phyloP scores from a whole-genome alignment of 345 rosid genomes.

The Gossypioides kirkii region DNA sequence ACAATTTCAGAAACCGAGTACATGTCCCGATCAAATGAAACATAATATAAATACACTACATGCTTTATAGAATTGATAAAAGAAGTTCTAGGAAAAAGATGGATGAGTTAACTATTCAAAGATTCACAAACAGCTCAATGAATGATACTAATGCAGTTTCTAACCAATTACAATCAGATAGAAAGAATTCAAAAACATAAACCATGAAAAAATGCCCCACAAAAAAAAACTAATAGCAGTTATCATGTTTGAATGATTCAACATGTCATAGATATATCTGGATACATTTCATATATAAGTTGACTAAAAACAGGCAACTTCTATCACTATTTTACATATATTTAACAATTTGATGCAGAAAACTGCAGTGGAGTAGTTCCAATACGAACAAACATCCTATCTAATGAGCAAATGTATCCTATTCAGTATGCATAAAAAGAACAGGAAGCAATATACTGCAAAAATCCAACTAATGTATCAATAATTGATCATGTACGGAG shows the following conservation, averaged over 20 bases:
- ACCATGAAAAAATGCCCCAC: not conserved
- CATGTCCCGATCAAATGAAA: not conserved
- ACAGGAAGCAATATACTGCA: not conserved
- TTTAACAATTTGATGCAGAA: not conserved
- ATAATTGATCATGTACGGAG: no score
- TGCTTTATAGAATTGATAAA: not conserved
- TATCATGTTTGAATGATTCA: not conserved
- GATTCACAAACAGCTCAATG: not conserved
- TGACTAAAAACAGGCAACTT: not conserved
- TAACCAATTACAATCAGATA: not conserved
- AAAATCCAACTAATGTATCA: no score
- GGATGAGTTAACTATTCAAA: not conserved
- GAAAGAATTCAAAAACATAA: no score
- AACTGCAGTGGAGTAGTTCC: not conserved
- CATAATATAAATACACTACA: not conserved
- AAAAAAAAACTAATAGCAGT: not conserved
- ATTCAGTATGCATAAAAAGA: no score
- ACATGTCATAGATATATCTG: not conserved
- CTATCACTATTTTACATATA: not conserved
- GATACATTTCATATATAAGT: not conserved
- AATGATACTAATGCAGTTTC: not conserved
- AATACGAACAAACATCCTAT: not conserved
- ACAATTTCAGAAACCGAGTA: not conserved
- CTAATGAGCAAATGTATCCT: not conserved
- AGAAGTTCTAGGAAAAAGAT: not conserved